A percentile compares a stretch with the other conserved stretches of the same genome.
Conservation (phyloP, 352 stramenopile species). For the Discostella stelligera region DNA sequence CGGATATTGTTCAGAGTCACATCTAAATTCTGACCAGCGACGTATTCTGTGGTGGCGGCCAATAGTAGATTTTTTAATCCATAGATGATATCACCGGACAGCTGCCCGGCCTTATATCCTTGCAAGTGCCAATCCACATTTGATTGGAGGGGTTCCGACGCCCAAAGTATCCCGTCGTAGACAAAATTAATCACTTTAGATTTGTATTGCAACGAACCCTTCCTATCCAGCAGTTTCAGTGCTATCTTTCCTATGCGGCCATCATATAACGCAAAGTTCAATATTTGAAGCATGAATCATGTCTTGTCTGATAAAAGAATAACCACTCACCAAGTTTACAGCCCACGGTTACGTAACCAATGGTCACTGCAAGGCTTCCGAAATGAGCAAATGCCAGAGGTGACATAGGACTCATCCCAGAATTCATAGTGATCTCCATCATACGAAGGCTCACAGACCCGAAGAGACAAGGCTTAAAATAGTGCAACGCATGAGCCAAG, state of each 20-base stretch:
- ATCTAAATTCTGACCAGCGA: slow-evolving; percentile 9
- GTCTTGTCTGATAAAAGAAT: too few species aligned
- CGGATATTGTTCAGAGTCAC: slow-evolving; percentile 7
- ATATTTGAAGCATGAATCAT: too few species aligned
- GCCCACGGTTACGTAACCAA: not conserved
- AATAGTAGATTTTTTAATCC: slow-evolving; percentile 7
- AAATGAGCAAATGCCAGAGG: slow-evolving; percentile 19
- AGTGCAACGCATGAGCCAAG: slow-evolving; percentile 1
- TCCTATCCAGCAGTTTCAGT: slow-evolving; percentile 14
- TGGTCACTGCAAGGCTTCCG: not conserved
- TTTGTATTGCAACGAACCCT: slow-evolving; percentile 10
- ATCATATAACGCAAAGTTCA: too few species aligned
- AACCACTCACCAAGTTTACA: slow-evolving; percentile 7
- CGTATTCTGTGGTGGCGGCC: slow-evolving; percentile 9
- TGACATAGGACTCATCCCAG: slow-evolving; percentile 8
- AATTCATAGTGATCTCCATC: slow-evolving; percentile 17
- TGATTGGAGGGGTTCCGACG: slow-evolving; percentile 23
- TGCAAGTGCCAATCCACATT: slow-evolving; percentile 26
- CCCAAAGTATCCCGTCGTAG: slow-evolving; percentile 17
- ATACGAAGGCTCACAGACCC: slow-evolving; percentile 9
- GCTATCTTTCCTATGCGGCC: not conserved
- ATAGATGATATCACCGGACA: slow-evolving; percentile 12
- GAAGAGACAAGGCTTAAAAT: slow-evolving; percentile 8
- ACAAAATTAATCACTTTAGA: not conserved
- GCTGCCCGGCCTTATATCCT: slow-evolving; percentile 21